A percentile compares a stretch with the other conserved stretches of the same genome.
phyloP scores from a whole-genome alignment of 345 rosid genomes.

The Camelina laxa region DNA sequence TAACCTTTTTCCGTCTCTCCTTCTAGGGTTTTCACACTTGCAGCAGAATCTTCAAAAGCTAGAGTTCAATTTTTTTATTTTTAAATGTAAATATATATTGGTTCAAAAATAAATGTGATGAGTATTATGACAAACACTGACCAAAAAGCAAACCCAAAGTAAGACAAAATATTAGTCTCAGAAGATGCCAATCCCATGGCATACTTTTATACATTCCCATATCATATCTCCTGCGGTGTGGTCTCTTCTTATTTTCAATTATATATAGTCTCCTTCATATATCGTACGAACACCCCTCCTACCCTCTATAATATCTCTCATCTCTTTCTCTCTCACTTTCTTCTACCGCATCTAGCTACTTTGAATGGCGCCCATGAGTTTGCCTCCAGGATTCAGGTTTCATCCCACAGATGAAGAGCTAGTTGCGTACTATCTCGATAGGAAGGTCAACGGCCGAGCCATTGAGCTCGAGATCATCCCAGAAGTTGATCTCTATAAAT shows the following conservation, averaged over 20 bases:
- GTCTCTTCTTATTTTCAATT: conserved; percentile 47
- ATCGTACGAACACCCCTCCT: conserved; percentile 34
- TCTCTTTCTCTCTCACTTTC: conserved; percentile 8
- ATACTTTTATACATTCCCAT: conserved; percentile 37
- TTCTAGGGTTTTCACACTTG: conserved; percentile 55
- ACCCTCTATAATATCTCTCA: conserved; percentile 3
- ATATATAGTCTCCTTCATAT: conserved; percentile 30
- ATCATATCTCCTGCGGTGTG: conserved; percentile 44
- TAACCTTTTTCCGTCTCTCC: conserved; percentile 58
- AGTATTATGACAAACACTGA: conserved; percentile 30
- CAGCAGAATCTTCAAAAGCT: conserved; percentile 58
- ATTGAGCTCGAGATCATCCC: conserved; percentile 83
- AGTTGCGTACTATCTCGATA: conserved; percentile 71
- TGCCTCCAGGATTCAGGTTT: conserved; percentile 86
- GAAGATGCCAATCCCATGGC: conserved; percentile 47
- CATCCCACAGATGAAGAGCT: conserved; percentile 89
- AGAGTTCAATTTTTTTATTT: neutral
- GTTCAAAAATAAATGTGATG: neutral
- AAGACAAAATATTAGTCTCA: conserved; percentile 39
- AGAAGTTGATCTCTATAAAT: conserved; percentile 78
- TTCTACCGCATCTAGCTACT: neutral
- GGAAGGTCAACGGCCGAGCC: conserved; percentile 63
- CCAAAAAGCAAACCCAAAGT: conserved; percentile 45
- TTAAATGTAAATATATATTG: neutral
- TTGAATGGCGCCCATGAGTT: conserved; percentile 71